These are phyloP conservation scores for Monosporascus sp. DNA, from an alignment of 2,329 filamentous ascomycete species.

Conservation along the genomic window DNA sequence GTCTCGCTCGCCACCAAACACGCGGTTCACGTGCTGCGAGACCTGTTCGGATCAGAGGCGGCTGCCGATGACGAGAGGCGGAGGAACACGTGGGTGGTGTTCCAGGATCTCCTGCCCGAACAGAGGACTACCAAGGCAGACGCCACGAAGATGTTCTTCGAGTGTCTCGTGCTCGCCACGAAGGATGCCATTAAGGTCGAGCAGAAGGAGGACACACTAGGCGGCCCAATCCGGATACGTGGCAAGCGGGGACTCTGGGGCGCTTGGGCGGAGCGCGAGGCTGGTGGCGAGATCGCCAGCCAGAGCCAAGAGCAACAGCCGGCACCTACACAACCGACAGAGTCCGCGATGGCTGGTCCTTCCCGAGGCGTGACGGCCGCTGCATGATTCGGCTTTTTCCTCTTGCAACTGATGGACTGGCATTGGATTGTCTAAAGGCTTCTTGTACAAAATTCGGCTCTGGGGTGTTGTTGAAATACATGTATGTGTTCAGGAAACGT, in stretches of 20 bases:
- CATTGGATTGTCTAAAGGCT: conserved; percentile 11
- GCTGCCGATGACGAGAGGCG: conserved; percentile 66
- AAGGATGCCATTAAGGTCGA: conserved; percentile 98
- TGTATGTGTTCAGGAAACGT: conserved; percentile 14
- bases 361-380: conserved; percentile 25
- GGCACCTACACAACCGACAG: conserved; percentile 23
- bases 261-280: conserved; percentile 80
- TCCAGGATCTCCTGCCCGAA: conserved; percentile 88
- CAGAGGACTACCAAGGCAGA: conserved; percentile 75
- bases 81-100: conserved; percentile 71
- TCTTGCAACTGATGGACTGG: conserved; percentile 5
- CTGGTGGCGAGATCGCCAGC: conserved; percentile 55
- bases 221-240: conserved; percentile 74
- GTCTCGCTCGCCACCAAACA: conserved; percentile 91
- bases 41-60: conserved; percentile 72
- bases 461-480: conserved; percentile 19
- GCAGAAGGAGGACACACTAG: conserved; percentile 67
- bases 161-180: conserved; percentile 88
- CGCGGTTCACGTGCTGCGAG: conserved; percentile 88
- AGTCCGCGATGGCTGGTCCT: conserved; percentile 27
- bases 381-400: conserved; percentile 13
- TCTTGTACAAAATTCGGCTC: conserved; percentile 28
- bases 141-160: conserved; percentile 99
- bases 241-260: conserved; percentile 97
- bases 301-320: conserved; percentile 37